phyloP scores from a whole-genome alignment of 2,329 filamentous ascomycete species.

The Pestalotiopsis fici region DNA sequence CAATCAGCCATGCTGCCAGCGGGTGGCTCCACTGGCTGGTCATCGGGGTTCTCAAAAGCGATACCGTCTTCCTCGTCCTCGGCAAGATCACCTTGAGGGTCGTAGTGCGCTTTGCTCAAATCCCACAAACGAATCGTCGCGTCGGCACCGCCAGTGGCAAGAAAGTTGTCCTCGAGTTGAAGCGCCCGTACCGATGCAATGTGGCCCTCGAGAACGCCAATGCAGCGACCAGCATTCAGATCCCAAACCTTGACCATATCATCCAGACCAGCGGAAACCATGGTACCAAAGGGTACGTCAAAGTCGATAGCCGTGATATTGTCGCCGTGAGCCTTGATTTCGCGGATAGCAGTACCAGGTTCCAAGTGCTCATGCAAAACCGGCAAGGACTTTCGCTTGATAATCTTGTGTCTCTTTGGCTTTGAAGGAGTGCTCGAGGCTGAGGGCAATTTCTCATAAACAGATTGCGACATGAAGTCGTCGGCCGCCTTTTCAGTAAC shows the following conservation, averaged over 20 bases:
- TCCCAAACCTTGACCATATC: constrained; percentile 97
- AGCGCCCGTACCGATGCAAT: constrained; percentile 89
- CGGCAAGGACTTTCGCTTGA: constrained; percentile 82
- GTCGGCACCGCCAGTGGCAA: constrained; percentile 92
- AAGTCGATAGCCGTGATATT: constrained; percentile 90
- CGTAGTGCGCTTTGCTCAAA: constrained; percentile 83
- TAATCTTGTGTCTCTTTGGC: constrained; percentile 54
- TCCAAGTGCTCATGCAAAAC: constrained; percentile 95
- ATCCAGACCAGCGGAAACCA: constrained; percentile 90
- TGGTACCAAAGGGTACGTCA: constrained; percentile 92
- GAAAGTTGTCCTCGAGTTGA: constrained; percentile 93
- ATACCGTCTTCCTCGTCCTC: constrained; percentile 66
- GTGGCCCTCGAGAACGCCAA: constrained; percentile 89
- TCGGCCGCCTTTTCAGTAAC: constrained; percentile 52
- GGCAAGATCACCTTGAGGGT: constrained; percentile 64
- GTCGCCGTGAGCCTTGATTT: constrained; percentile 87
- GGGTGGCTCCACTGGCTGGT: constrained; percentile 68
- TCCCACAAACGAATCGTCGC: constrained; percentile 96
- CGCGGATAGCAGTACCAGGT: constrained; percentile 82
- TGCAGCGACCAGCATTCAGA: constrained; percentile 87
- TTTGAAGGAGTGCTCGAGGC: constrained; percentile 50
- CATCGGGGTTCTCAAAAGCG: constrained; percentile 71
- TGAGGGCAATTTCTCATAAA: constrained; percentile 86
- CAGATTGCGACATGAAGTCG: constrained; percentile 94
- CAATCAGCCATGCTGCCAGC: constrained; percentile 87